phyloP scores from a whole-genome alignment of 176 grass and related monocot species.

The Cenchrus fungigraminus region DNA sequence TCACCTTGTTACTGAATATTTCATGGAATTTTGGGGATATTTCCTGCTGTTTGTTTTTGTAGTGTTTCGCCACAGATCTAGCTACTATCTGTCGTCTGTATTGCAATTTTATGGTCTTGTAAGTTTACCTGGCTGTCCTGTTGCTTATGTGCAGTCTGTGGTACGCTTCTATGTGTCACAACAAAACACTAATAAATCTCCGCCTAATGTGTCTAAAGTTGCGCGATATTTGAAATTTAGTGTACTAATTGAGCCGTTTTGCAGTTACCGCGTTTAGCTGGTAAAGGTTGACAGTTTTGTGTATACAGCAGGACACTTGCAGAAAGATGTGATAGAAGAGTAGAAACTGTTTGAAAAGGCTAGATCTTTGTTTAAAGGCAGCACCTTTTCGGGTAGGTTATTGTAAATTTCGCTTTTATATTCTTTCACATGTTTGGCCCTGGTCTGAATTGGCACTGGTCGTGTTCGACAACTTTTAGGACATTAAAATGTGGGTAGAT shows the following conservation, averaged over 20 bases:
- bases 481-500: background rate
- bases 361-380: conserved; percentile 10
- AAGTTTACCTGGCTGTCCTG: background rate
- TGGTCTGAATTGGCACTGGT: background rate
- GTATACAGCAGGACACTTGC: conserved; percentile 18
- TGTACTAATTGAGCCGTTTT: conserved; percentile 8
- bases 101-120: background rate
- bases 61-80: conserved; percentile 5
- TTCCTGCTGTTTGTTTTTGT: background rate
- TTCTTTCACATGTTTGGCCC: conserved; percentile 17
- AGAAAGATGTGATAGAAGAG: conserved; percentile 33
- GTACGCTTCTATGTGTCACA: conserved; percentile 8
- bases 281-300: conserved; percentile 40
- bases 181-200: conserved; percentile 9
- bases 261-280: conserved; percentile 24
- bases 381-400: conserved; percentile 17
- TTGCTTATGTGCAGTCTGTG: background rate
- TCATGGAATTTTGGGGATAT: background rate
- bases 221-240: background rate
- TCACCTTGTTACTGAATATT: background rate
- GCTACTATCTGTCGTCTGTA: conserved; percentile 12
- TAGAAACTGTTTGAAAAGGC: conserved; percentile 29
- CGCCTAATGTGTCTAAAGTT: conserved; percentile 19
- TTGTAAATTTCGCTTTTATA: conserved; percentile 15
- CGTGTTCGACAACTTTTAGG: conserved; percentile 6